Base-by-base conservation (phyloP, 345 rosid genomes). In the Geranium brycei region DNA sequence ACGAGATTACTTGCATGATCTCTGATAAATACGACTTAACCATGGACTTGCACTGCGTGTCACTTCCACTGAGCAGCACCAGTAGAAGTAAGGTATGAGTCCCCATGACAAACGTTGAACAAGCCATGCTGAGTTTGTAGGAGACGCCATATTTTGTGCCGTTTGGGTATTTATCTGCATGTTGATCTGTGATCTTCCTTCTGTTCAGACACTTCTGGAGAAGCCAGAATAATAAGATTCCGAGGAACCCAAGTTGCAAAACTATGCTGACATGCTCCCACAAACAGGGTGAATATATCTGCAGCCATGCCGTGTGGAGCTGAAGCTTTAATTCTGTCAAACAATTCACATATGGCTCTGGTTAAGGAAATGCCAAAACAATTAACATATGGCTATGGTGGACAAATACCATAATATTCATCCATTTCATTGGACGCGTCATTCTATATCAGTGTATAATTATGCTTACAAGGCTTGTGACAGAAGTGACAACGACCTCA, bases 251-350 rank as follows among this genome's bases (percentile, higher is more conserved):
- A 58, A 82, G 75, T 64, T 76, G 89, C 51, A 84, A 13, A 56
- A 51, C 61, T 57, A 84, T 63, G 85, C 69, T 81, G 68, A 81
- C 62, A 19, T 80, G 73, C 84, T 85, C 95, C 78, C 79, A 66
- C 71, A 84, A 66, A 68, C 95, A 87, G 15, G 70, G 75, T 1
- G 80, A 82, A 47, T 75, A 59, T 51, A 59, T 71, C 60, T 73
- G 75, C 23, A 57, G 74, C 89, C 87, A 78, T 53, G 69, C 68
- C 65, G 57, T 73, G 32, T 35, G 61, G 53, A 66, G 19, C 59
- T 47, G 64, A 38, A 72, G 68, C 72, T 68, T 67, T 35, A 67
- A 60, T 23, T 72, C 83, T 83, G 83, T 68, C 66, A 59, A 35
- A 19, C 65, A 64, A 64, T 55, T 59, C 40, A 64, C 31, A 63